These are phyloP conservation scores for Phaffia tasmanica DNA, from an alignment of 768 basidiomycete species.

Conservation along the genomic window DNA sequence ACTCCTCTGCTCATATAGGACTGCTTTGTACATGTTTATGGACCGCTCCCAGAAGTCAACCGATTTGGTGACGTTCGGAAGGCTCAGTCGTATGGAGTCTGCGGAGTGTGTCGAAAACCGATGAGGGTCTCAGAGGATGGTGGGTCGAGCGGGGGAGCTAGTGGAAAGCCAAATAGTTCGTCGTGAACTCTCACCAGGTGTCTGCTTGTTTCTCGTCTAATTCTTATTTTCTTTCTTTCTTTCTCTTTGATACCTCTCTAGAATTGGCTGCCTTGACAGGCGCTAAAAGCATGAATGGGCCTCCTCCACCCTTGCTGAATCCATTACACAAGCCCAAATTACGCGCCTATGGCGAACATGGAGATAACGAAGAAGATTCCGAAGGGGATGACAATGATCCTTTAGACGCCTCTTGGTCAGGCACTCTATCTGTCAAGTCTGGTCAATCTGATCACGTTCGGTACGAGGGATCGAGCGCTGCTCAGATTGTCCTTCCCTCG, in stretches of 20 bases:
- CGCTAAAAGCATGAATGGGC: conserved; percentile 48
- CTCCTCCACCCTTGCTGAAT: conserved; percentile 42
- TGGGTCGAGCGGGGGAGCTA: conserved; percentile 52
- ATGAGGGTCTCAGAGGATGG: conserved; percentile 65
- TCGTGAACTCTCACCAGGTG: conserved; percentile 17
- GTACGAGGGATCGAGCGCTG: conserved; percentile 14
- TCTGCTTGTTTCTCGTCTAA: neutral
- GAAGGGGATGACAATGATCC: conserved; percentile 27
- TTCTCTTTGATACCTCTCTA: conserved; percentile 37
- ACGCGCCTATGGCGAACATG: too few relatives aligned
- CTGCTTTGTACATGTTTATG: conserved; percentile 94
- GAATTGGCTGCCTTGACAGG: conserved; percentile 91
- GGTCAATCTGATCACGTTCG: conserved; percentile 40
- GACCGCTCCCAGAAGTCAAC: conserved; percentile 47
- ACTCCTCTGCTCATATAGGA: conserved; percentile 45
- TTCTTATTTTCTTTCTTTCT: neutral
- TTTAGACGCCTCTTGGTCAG: conserved; percentile 46
- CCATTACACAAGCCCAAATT: conserved; percentile 38
- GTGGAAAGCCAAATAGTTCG: conserved; percentile 69
- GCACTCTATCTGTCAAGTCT: conserved; percentile 40
- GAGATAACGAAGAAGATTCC: conserved; percentile 30
- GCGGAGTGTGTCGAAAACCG: conserved; percentile 88
- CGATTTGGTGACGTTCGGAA: conserved; percentile 55
- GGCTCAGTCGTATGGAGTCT: conserved; percentile 58
- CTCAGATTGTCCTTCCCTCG: conserved; percentile 74